Percentiles rank a stretch among this genome's conserved stretches.
phyloP scores from a whole-genome alignment of 148 eudicot genomes.

The Mesembryanthemum crystallinum region DNA sequence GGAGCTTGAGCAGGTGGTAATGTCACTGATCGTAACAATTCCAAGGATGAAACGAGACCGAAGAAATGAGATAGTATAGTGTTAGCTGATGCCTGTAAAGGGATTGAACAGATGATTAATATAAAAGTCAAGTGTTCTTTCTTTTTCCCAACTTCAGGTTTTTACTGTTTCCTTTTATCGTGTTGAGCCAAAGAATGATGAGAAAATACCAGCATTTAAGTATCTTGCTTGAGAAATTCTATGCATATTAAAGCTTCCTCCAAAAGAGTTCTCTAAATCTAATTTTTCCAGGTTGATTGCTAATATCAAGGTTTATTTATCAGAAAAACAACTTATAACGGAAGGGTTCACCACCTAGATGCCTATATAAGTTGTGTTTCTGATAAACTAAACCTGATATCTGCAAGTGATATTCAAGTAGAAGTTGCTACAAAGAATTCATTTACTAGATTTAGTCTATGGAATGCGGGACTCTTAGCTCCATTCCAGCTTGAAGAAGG shows the following conservation, averaged over 20 bases:
- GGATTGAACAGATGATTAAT: slow-evolving; percentile 10
- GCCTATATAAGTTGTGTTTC: too few relatives aligned
- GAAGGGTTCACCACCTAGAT: background rate
- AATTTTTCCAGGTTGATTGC: background rate
- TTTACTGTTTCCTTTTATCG: background rate
- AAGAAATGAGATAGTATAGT: slow-evolving; percentile 85
- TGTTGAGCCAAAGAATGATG: background rate
- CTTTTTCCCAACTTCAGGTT: background rate
- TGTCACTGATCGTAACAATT: slow-evolving; percentile 83
- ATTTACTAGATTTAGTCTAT: too few relatives aligned
- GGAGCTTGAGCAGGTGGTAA: slow-evolving; percentile 57
- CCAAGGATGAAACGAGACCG: slow-evolving; percentile 78
- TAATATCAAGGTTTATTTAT: background rate
- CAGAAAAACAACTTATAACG: background rate
- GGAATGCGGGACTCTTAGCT: too few relatives aligned
- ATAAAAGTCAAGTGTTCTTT: background rate
- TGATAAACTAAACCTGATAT: too few relatives aligned
- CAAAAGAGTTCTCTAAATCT: background rate
- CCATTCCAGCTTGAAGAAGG: too few relatives aligned
- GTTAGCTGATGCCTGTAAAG: slow-evolving; percentile 89
- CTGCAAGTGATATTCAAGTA: background rate
- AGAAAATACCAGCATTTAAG: background rate
- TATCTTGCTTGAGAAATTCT: background rate
- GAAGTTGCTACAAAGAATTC: too few relatives aligned
- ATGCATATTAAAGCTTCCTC: background rate